phyloP scores from a whole-genome alignment of 495 filamentous ascomycete species.

The Annulohypoxylon nitens region DNA sequence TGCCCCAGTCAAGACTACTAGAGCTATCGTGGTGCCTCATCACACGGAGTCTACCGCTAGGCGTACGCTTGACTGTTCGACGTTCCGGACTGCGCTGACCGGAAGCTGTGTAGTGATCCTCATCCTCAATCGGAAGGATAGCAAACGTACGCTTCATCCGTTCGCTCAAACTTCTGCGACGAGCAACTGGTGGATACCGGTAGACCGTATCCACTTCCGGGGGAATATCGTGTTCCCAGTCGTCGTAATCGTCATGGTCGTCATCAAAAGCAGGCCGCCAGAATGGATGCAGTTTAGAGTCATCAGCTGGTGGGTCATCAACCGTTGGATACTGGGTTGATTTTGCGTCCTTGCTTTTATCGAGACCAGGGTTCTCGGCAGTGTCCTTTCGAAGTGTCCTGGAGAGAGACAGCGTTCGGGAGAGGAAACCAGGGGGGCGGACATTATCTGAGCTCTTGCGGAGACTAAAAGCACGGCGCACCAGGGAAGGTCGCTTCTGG shows the following conservation, averaged over 20 bases:
- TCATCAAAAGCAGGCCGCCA: constrained; percentile 85
- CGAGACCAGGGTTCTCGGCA: constrained; percentile 22
- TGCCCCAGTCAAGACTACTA: constrained; percentile 50
- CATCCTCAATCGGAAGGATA: constrained; percentile 60
- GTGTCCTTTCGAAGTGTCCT: constrained; percentile 41
- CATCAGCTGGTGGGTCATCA: constrained; percentile 60
- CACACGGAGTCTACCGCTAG: constrained; percentile 63
- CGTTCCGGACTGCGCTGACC: constrained; percentile 59
- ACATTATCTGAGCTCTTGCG: constrained; percentile 69
- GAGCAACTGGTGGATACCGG: constrained; percentile 54
- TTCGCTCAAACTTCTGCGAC: constrained; percentile 64
- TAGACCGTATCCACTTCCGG: constrained; percentile 49
- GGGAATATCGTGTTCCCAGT: constrained; percentile 46
- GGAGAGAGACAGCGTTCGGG: constrained; percentile 59
- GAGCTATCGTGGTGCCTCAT: constrained; percentile 61
- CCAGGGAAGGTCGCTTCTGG: constrained; percentile 64
- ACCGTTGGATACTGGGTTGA: constrained; percentile 53
- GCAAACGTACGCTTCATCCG: constrained; percentile 66
- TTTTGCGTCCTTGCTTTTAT: constrained; percentile 53
- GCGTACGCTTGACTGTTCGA: constrained; percentile 63
- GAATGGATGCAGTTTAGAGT: constrained; percentile 78
- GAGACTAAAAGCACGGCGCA: constrained; percentile 69
- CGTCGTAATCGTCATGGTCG: constrained; percentile 65
- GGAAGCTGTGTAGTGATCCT: constrained; percentile 53
- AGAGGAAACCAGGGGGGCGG: constrained; percentile 58